Evolutionary conservation across 2,329 filamentous ascomycete genomes (phyloP), one percentile per base, ranked within the genome.

Genomic region (Talaromyces pinophilus): DNA sequence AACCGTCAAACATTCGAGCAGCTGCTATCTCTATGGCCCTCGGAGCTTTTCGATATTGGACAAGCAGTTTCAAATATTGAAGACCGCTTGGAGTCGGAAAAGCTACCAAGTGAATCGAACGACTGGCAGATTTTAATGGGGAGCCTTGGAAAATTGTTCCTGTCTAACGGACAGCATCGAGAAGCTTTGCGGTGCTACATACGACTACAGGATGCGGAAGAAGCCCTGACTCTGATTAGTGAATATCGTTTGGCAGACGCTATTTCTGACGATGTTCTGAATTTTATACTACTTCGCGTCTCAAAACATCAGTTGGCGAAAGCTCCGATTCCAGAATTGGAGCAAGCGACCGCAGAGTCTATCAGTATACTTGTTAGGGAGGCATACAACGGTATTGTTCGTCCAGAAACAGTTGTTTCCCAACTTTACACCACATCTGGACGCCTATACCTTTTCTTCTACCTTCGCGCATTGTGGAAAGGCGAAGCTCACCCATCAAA

Each of bases 51-150:
- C 73, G 90, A 96, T 68, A 87, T 92, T 65, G 86, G 86, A 64
- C 90, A 87, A 63, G 86, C 99, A 55, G 89, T 91, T 5, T 89
- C 88, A 15, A 88, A 90, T 0, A 87, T 98, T 63, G 90, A 97
- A 74, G 90, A 92, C 65, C 92, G 94, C 72, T 85, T 98, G 7
- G 88, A 89, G 54, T 90, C 88, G 66, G 87, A 89, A 11, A 89
- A 93, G 72, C 87, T 93, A 2, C 85, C 86, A 2, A 88, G 93
- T 75, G 91, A 93, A 70, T 91, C 89, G 59, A 81, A 93, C 64
- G 93, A 98, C 73, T 98, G 94, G 94, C 87, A 88, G 28, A 91
- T 96, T 67, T 85, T 99, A n/a, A 88, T 93, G 81, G 92, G 93
- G 74, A 88, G 91, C 67, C 82, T 99, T 42, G 94, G 92, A 0